Evolutionary conservation across 441 rosid species (phyloP).

Genomic region (Gossypium trilobum): DNA sequence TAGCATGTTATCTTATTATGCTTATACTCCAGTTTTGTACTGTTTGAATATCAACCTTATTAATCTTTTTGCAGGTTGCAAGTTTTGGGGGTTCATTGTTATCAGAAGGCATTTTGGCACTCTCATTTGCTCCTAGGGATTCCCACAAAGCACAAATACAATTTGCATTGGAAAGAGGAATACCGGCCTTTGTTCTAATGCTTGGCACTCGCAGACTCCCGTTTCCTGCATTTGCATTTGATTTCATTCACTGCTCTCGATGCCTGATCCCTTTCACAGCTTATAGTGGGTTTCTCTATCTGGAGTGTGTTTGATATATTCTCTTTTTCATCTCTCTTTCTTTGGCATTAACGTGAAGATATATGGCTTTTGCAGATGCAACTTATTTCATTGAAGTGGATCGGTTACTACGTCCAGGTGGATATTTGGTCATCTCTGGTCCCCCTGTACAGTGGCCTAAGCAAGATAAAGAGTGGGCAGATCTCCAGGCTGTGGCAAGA

Average conservation of each 20-base stretch:
- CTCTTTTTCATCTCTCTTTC: background rate
- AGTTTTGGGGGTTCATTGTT: slow-evolving; percentile 82
- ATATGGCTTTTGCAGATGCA: slow-evolving; percentile 58
- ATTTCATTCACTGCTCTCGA: slow-evolving; percentile 78
- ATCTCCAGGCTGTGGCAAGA: slow-evolving; percentile 89
- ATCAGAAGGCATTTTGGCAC: slow-evolving; percentile 55
- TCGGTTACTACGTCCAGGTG: slow-evolving; percentile 83
- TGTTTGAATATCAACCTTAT: background rate
- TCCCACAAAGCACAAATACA: slow-evolving; percentile 89
- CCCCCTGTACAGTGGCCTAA: slow-evolving; percentile 98
- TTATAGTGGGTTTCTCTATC: slow-evolving; percentile 47
- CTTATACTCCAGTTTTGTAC: background rate
- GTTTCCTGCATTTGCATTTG: slow-evolving; percentile 80
- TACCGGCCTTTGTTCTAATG: slow-evolving; percentile 94
- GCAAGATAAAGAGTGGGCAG: slow-evolving; percentile 98
- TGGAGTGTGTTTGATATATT: background rate
- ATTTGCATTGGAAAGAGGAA: slow-evolving; percentile 83
- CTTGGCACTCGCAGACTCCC: slow-evolving; percentile 96
- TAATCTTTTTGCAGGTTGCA: slow-evolving; percentile 54
- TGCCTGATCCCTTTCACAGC: slow-evolving; percentile 92
- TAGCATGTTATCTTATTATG: background rate
- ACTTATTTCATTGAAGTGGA: slow-evolving; percentile 90
- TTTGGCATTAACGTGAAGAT: slow-evolving; percentile 13
- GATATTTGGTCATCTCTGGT: slow-evolving; percentile 87
- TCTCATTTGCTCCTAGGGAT: slow-evolving; percentile 93